phyloP scores from a whole-genome alignment of 345 rosid species.

The Camelina hispida region DNA sequence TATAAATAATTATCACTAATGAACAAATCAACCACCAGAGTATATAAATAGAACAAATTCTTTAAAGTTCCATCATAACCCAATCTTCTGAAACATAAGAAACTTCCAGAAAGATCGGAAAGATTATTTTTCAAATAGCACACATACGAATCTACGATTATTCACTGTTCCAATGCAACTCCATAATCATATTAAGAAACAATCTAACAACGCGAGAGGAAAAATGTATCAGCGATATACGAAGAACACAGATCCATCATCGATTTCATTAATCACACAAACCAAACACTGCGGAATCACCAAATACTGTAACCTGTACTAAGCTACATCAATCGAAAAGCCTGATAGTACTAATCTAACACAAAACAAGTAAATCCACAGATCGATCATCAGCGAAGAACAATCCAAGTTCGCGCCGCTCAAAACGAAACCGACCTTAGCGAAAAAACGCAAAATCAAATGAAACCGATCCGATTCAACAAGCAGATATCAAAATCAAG shows the following conservation, averaged over 20 bases:
- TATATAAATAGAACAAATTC: background rate
- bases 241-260: slow-evolving; percentile 31
- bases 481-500: slow-evolving; percentile 11
- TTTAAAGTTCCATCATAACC: background rate
- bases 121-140: background rate
- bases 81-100: background rate
- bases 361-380: background rate
- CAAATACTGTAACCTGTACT: background rate
- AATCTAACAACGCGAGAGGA: slow-evolving; percentile 6
- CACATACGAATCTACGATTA: slow-evolving; percentile 1
- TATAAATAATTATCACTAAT: background rate
- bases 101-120: slow-evolving; percentile 16
- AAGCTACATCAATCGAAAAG: background rate
- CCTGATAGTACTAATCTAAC: slow-evolving; percentile 1
- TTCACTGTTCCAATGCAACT: slow-evolving; percentile 26
- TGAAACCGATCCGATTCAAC: slow-evolving; percentile 31
- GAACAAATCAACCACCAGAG: background rate
- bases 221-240: background rate
- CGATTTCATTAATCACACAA: slow-evolving; percentile 12
- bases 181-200: background rate
- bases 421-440: slow-evolving; percentile 17
- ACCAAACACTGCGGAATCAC: slow-evolving; percentile 15
- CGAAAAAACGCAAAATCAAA: slow-evolving; percentile 2
- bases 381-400: slow-evolving; percentile 20
- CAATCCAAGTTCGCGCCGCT: slow-evolving; percentile 25